Evolutionary conservation across 148 eudicot species (phyloP).

Genomic region (Rhododendron williamsianum): DNA sequence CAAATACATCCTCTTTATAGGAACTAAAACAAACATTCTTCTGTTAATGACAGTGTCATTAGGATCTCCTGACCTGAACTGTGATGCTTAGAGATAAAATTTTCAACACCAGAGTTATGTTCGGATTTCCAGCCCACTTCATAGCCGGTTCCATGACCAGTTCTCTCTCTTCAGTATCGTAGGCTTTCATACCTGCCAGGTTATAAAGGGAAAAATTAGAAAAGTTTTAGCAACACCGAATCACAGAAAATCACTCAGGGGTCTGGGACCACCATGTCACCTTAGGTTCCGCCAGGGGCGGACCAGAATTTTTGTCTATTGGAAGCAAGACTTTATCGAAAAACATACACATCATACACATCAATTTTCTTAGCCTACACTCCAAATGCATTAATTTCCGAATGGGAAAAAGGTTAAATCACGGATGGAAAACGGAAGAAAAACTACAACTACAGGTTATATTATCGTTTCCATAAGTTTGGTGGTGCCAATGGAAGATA

Average conservation of each 20-base stretch:
- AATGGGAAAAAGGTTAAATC: background rate
- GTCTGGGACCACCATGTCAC: background rate
- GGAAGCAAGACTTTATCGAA: background rate
- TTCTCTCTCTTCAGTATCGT: slow-evolving; percentile 77
- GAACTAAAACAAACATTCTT: background rate
- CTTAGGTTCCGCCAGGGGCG: background rate
- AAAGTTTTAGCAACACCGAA: background rate
- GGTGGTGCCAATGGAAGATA: background rate
- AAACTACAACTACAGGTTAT: background rate
- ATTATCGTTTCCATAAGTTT: background rate
- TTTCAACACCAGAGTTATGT: slow-evolving; percentile 51
- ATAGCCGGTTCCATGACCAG: slow-evolving; percentile 81
- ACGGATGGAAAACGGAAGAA: background rate
- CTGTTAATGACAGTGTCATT: background rate
- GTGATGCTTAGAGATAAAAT: slow-evolving; percentile 43
- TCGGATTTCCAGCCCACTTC: slow-evolving; percentile 92
- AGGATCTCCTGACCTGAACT: slow-evolving; percentile 52
- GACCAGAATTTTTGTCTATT: background rate
- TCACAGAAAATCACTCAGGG: background rate
- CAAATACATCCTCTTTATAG: slow-evolving; percentile 2
- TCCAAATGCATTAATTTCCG: background rate
- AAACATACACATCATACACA: background rate
- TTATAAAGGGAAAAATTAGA: background rate
- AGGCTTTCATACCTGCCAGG: slow-evolving; percentile 64
- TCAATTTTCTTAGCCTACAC: background rate